phyloP scores from a whole-genome alignment of 371 early-diverging fungal genomes.

The Haplosporangium sp. region DNA sequence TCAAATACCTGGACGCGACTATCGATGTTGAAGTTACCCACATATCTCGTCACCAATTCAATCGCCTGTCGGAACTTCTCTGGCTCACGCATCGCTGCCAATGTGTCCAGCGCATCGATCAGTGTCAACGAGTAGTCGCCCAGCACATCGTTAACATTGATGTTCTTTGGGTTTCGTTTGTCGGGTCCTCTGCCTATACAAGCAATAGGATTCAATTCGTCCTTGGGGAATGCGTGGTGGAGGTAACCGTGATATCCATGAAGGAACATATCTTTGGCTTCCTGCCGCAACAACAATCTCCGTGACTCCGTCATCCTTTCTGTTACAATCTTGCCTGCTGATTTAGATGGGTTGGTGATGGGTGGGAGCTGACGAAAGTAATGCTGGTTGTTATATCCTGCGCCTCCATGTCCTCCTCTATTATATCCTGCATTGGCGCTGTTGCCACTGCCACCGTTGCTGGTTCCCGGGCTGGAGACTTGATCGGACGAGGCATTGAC shows the following conservation, averaged over 20 bases:
- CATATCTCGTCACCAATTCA: conserved; percentile 66
- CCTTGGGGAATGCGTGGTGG: conserved; percentile 87
- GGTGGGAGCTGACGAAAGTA: conserved; percentile 40
- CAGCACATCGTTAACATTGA: conserved; percentile 88
- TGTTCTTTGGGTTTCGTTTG: conserved; percentile 67
- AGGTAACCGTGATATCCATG: conserved; percentile 91
- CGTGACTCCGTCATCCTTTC: conserved; percentile 49
- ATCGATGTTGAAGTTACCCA: conserved; percentile 80
- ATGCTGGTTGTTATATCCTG: conserved; percentile 7
- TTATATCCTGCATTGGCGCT: conserved; percentile 6
- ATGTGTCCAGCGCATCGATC: conserved; percentile 89
- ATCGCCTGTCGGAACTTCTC: conserved; percentile 81
- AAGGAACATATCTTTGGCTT: conserved; percentile 83
- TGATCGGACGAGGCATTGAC: conserved; percentile 41
- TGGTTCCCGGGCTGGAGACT: background rate
- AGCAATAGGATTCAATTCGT: conserved; percentile 90
- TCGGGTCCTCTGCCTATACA: conserved; percentile 89
- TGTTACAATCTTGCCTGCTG: conserved; percentile 34
- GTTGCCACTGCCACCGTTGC: conserved; percentile 17
- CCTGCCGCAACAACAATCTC: conserved; percentile 28
- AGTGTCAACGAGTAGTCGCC: conserved; percentile 93
- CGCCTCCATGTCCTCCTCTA: background rate
- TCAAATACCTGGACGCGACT: conserved; percentile 95
- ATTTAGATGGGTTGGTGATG: conserved; percentile 13
- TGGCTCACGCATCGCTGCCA: conserved; percentile 79